Conservation (phyloP, 352 stramenopile genomes). For the Phytophthora niederhauseri region DNA sequence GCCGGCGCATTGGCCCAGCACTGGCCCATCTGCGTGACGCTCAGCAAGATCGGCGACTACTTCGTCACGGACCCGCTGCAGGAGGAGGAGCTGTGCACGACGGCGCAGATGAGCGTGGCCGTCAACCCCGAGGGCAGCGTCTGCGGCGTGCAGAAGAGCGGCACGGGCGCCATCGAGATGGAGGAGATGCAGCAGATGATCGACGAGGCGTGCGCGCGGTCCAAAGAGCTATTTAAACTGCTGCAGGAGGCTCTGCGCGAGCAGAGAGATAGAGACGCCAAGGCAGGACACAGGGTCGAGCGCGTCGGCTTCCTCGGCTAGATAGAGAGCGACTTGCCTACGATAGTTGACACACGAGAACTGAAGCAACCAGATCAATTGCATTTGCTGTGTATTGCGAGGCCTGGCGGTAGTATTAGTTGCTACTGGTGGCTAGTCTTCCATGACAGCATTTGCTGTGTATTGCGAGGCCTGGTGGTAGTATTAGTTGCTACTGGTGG, state of each 20-base stretch:
- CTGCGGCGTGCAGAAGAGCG: conserved; percentile 81
- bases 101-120: conserved; percentile 72
- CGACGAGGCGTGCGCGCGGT: conserved; percentile 67
- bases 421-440: conserved; percentile 28
- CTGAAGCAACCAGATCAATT: conserved; percentile 13
- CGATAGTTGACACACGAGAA: not conserved
- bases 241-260: conserved; percentile 55
- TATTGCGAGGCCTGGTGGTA: too few relatives aligned
- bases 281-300: conserved; percentile 54
- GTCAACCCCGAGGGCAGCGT: conserved; percentile 65
- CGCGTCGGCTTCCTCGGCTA: conserved; percentile 73
- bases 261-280: conserved; percentile 55
- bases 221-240: conserved; percentile 68
- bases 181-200: conserved; percentile 85
- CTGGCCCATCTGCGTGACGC: conserved; percentile 78
- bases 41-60: conserved; percentile 73
- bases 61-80: conserved; percentile 75
- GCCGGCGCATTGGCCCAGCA: conserved; percentile 55
- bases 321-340: conserved; percentile 6
- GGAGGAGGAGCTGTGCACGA: conserved; percentile 82
- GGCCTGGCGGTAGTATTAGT: too few relatives aligned
- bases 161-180: conserved; percentile 66
- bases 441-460: not conserved
- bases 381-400: not conserved
- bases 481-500: not conserved